These are phyloP conservation scores for Lathyrus tuberosus DNA, from an alignment of 306 rosid species.

Conservation along the genomic window DNA sequence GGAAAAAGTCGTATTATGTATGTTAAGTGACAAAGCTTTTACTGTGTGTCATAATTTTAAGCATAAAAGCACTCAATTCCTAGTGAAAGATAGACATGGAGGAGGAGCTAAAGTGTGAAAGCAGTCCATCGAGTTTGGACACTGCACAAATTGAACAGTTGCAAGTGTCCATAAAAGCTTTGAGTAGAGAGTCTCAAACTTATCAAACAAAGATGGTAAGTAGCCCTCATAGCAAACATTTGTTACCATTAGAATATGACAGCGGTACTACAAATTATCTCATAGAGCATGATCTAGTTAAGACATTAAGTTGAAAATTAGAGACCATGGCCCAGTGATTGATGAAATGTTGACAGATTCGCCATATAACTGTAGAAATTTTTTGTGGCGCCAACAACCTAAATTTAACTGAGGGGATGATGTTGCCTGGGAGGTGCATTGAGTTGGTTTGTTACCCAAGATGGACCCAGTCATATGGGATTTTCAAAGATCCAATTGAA, in stretches of 20 bases:
- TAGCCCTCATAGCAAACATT: background rate
- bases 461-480: background rate
- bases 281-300: background rate
- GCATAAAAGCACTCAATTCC: background rate
- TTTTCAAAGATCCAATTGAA: background rate
- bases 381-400: background rate
- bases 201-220: background rate
- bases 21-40: background rate
- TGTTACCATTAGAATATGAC: background rate
- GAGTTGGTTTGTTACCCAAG: background rate
- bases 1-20: background rate
- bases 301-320: background rate
- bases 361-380: background rate
- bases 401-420: background rate
- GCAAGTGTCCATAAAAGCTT: background rate
- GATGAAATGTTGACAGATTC: background rate
- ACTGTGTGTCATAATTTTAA: background rate
- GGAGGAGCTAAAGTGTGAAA: background rate
- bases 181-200: background rate
- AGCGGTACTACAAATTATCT: background rate
- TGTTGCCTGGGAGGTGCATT: background rate
- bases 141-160: background rate
- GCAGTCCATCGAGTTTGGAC: background rate
- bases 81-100: background rate
- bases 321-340: background rate